phyloP scores from a whole-genome alignment of 2,329 filamentous ascomycete genomes.

The Fusarium dimerum region DNA sequence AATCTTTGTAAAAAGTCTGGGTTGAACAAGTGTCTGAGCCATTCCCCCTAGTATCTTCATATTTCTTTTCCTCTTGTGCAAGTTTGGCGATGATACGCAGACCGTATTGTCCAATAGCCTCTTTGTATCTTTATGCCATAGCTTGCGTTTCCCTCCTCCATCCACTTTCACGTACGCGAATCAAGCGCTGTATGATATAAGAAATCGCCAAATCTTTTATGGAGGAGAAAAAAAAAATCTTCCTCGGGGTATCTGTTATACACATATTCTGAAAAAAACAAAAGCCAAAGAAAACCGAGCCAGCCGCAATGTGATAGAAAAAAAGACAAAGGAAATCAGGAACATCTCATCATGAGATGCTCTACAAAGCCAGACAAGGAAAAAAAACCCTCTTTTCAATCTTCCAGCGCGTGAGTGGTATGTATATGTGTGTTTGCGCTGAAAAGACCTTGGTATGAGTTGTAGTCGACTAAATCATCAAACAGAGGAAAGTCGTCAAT shows the following conservation, averaged over 20 bases:
- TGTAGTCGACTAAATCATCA: too few relatives aligned
- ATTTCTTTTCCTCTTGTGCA: too few relatives aligned
- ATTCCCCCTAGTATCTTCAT: too few relatives aligned
- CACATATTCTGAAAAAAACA: slow-evolving; percentile 24
- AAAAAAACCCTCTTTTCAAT: background rate
- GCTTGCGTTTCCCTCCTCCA: too few relatives aligned
- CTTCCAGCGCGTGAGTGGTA: background rate
- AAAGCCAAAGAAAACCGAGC: slow-evolving; percentile 11
- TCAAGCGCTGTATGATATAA: background rate
- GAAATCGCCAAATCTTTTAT: background rate
- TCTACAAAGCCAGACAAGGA: background rate
- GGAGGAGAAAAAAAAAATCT: slow-evolving; percentile 11
- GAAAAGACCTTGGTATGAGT: too few relatives aligned
- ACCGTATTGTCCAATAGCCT: too few relatives aligned
- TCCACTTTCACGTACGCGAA: too few relatives aligned
- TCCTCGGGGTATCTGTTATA: slow-evolving; percentile 33
- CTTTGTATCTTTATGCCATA: too few relatives aligned
- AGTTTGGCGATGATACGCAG: too few relatives aligned
- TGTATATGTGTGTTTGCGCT: background rate
- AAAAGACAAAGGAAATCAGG: slow-evolving; percentile 3
- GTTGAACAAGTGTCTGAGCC: too few relatives aligned
- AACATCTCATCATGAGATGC: background rate
- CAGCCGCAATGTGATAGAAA: slow-evolving; percentile 17
- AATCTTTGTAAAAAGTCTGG: too few relatives aligned
- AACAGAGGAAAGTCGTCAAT: slow-evolving; percentile 9